A percentile compares a stretch with the other conserved stretches of the same genome.
phyloP scores from a whole-genome alignment of 495 filamentous ascomycete genomes.

The Chaetomium fimeti region DNA sequence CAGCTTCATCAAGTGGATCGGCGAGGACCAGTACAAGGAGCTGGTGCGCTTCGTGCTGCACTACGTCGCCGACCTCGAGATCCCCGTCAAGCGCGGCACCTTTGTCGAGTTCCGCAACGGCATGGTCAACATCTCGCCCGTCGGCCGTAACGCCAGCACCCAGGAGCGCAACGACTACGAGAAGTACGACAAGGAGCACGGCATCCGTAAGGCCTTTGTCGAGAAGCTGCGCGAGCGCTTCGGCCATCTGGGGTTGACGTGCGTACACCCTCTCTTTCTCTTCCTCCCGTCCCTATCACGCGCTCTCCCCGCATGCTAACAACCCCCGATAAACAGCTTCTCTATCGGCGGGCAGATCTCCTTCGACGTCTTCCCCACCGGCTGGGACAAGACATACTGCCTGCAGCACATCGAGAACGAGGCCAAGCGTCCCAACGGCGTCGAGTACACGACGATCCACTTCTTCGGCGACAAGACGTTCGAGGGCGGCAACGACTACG shows the following conservation, averaged over 20 bases:
- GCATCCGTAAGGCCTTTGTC: constrained; percentile 71
- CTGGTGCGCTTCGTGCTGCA: constrained; percentile 81
- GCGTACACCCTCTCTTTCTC: constrained; percentile 36
- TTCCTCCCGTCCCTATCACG: constrained; percentile 1
- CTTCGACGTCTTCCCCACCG: constrained; percentile 94
- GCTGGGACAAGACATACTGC: constrained; percentile 99
- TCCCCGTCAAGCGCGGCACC: constrained; percentile 88
- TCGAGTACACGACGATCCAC: constrained; percentile 82
- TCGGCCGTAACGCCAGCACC: constrained; percentile 85
- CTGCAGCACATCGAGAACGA: constrained; percentile 82
- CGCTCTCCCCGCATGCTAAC: too few relatives aligned
- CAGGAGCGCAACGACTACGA: constrained; percentile 78
- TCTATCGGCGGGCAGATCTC: constrained; percentile 96
- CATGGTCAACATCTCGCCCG: constrained; percentile 92
- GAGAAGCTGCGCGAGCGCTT: constrained; percentile 75
- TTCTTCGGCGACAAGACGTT: constrained; percentile 97
- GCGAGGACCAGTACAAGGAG: constrained; percentile 88
- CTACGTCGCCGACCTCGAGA: constrained; percentile 84
- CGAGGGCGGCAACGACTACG: constrained; percentile 88
- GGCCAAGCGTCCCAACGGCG: constrained; percentile 62
- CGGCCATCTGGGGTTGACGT: constrained; percentile 80
- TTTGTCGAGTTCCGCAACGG: constrained; percentile 97
- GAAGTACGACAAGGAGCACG: constrained; percentile 70
- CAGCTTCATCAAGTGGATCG: constrained; percentile 89
- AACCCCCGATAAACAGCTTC: constrained; percentile 47